These are phyloP conservation scores for Triticum monococcum DNA, from an alignment of 176 grass and related monocot species.

Conservation along the genomic window DNA sequence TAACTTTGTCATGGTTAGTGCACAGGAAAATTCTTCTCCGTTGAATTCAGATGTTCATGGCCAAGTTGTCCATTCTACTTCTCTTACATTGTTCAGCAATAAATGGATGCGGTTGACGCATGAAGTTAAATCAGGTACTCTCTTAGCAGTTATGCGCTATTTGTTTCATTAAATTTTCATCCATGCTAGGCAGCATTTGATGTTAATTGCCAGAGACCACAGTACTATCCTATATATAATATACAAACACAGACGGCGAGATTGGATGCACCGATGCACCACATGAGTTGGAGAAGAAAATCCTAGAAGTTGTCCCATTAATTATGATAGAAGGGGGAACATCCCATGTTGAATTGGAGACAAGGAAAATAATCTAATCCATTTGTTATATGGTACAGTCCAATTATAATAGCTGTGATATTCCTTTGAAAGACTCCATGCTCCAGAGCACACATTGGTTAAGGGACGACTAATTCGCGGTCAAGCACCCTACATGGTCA, in stretches of 20 bases:
- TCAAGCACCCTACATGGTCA: neutral
- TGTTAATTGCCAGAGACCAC: neutral
- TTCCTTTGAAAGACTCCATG: neutral
- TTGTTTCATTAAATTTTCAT: conserved; percentile 22
- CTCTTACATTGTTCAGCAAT: conserved; percentile 55
- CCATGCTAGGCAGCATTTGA: neutral
- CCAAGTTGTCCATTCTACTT: conserved; percentile 40
- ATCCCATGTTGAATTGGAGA: neutral
- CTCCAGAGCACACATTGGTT: neutral
- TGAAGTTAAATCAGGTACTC: conserved; percentile 89
- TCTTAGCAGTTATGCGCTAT: conserved; percentile 23
- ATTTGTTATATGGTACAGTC: neutral
- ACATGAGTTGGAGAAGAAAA: conserved; percentile 24
- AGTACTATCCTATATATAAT: neutral
- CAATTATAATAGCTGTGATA: neutral
- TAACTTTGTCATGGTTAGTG: conserved; percentile 69
- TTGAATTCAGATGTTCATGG: conserved; percentile 28
- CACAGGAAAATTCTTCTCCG: conserved; percentile 44
- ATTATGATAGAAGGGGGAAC: neutral
- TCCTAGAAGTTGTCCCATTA: neutral
- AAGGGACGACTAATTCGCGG: neutral
- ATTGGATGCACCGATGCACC: conserved; percentile 7
- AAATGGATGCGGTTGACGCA: conserved; percentile 80
- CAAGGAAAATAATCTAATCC: neutral
- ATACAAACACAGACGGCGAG: neutral